A percentile compares a stretch with the other conserved stretches of the same genome.
Conservation (phyloP, 805 yeast genomes). For the Nakazawaea laoshanensis region DNA sequence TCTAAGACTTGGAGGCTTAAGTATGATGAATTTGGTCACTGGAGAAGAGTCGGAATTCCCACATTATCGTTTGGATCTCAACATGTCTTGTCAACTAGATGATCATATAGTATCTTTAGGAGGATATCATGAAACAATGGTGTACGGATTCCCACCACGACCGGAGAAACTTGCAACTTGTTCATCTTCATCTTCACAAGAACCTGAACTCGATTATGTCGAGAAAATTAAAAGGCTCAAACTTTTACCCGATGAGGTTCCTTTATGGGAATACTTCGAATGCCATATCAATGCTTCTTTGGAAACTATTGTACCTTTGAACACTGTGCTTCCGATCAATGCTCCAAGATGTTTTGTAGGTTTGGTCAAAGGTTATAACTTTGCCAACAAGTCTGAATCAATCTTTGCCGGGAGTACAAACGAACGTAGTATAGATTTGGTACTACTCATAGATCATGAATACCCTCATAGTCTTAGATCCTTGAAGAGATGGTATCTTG, state of each 20-base stretch:
- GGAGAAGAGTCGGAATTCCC: constrained; percentile 10
- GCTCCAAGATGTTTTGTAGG: constrained; percentile 9
- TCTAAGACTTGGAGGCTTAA: constrained; percentile 9
- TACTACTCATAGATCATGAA: constrained; percentile 3
- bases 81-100: constrained; percentile 6
- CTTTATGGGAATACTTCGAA: constrained; percentile 10
- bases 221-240: constrained; percentile 1
- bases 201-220: constrained; percentile 2
- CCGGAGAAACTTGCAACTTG: neutral
- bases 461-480: constrained; percentile 1
- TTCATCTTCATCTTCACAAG: neutral
- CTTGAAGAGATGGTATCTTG: constrained; percentile 6
- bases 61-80: constrained; percentile 9
- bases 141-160: constrained; percentile 9
- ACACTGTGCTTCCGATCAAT: constrained; percentile 6
- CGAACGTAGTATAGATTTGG: constrained; percentile 9
- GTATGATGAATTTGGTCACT: constrained; percentile 9
- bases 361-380: constrained; percentile 6
- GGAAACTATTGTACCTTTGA: constrained; percentile 4
- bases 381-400: constrained; percentile 1
- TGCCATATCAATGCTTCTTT: constrained; percentile 5
- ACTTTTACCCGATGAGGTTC: constrained; percentile 1
- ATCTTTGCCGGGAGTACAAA: constrained; percentile 5
- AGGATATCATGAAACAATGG: constrained; percentile 8
- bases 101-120: constrained; percentile 6